Conservation (phyloP, 495 filamentous ascomycete genomes). For the Copromyces sp. region DNA sequence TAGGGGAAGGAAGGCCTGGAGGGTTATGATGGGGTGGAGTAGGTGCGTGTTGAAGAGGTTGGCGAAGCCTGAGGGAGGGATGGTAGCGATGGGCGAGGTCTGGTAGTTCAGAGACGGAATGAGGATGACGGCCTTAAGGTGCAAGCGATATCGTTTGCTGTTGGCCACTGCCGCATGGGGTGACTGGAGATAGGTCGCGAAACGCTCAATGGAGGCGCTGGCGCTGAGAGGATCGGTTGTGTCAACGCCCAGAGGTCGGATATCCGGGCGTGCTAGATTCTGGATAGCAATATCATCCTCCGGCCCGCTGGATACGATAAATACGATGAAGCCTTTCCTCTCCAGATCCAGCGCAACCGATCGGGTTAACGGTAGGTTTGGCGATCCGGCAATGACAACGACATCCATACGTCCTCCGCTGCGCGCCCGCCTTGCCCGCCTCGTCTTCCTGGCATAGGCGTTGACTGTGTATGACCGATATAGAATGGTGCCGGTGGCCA, state of each 20-base stretch:
- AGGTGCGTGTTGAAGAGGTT: constrained; percentile 85
- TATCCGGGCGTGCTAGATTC: constrained; percentile 63
- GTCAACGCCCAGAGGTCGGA: constrained; percentile 73
- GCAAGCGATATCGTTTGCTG: constrained; percentile 61
- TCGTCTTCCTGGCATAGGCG: constrained; percentile 49
- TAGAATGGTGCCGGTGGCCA: constrained; percentile 58
- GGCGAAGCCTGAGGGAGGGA: constrained; percentile 71
- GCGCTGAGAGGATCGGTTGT: constrained; percentile 53
- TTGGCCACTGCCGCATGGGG: constrained; percentile 62
- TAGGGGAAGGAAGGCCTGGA: constrained; percentile 78
- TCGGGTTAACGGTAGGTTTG: constrained; percentile 67
- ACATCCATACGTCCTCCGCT: constrained; percentile 88
- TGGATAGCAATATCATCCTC: constrained; percentile 78
- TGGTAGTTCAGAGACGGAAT: constrained; percentile 63
- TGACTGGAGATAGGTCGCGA: constrained; percentile 55
- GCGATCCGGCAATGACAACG: constrained; percentile 76
- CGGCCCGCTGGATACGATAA: constrained; percentile 64
- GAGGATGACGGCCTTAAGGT: constrained; percentile 67
- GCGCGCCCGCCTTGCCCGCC: constrained; percentile 62
- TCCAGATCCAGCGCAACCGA: constrained; percentile 79
- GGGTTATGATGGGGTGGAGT: constrained; percentile 79
- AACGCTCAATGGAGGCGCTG: constrained; percentile 52
- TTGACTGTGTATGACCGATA: constrained; percentile 55
- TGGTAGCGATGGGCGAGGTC: constrained; percentile 67
- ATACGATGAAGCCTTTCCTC: constrained; percentile 87